Evolutionary conservation across 306 rosid genomes (phyloP).

Genomic region (Vigna trinervia): DNA sequence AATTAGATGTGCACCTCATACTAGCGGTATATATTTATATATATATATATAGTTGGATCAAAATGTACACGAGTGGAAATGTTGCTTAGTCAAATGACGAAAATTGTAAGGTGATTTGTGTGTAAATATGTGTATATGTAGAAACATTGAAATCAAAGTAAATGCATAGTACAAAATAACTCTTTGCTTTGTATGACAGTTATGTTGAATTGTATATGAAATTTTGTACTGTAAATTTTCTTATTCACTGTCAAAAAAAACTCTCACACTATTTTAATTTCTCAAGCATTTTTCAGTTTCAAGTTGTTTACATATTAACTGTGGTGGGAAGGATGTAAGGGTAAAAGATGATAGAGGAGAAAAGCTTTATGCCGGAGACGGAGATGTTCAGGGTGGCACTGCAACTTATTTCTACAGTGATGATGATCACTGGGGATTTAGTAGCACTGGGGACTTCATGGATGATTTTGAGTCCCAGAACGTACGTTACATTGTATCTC

Average conservation of each 20-base stretch:
- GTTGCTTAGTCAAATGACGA: not conserved
- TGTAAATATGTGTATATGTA: not conserved
- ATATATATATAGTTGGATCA: not conserved
- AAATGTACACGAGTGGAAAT: not conserved
- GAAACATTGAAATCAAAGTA: not conserved
- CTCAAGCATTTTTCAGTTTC: slow-evolving; percentile 7
- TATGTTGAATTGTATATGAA: not conserved
- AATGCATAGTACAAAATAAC: not conserved
- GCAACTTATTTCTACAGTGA: slow-evolving; percentile 22
- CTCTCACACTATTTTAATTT: slow-evolving; percentile 29
- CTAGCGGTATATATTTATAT: too few relatives aligned
- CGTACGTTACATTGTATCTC: not conserved
- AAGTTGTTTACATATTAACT: slow-evolving; percentile 4
- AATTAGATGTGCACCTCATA: too few relatives aligned
- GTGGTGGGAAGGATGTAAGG: slow-evolving; percentile 15
- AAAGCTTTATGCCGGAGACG: slow-evolving; percentile 7
- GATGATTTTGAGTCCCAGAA: slow-evolving; percentile 6
- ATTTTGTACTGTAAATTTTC: not conserved
- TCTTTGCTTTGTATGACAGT: not conserved
- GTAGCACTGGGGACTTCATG: slow-evolving; percentile 29
- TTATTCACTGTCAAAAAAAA: not conserved
- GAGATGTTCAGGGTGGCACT: slow-evolving; percentile 18
- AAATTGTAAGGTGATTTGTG: not conserved
- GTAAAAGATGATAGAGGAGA: slow-evolving; percentile 13
- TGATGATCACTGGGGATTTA: slow-evolving; percentile 20